Evolutionary conservation across 2,329 filamentous ascomycete species (phyloP), one percentile per base, ranked within the genome.

Genomic region (Beauveria caledonica): DNA sequence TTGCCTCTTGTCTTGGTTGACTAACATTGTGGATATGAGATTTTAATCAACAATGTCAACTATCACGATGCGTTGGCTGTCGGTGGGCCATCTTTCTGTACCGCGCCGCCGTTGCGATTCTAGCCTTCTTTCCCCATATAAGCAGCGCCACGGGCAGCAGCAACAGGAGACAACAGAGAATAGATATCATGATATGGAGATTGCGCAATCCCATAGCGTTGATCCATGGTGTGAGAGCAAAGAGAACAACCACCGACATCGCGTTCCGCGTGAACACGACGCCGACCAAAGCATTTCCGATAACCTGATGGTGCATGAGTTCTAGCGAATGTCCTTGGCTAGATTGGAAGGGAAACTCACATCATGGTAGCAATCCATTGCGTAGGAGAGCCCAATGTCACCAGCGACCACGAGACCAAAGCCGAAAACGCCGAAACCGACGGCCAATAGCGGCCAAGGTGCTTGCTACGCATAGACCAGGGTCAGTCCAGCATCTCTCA

Each of bases 391-490:
- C 13, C 69, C 68, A 29, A 74, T 71, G 49, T 69, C 67, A 21
- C 71, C 71, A 46, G 71, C 53, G 11, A 56, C 67, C 2, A 72
- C 71, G 0, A 76, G 64, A 0, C 73, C 73, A 48, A 74, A 74
- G 0, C 69, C 72, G 25, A 74, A 76, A 0, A 75, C 53, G 2
- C 67, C 72, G 5, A 69, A 71, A 1, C 69, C 73, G 0, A 75
- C 62, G 8, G 69, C 73, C 1, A 74, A 68, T 13, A 69, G 66
- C 6, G 74, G 72, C 74, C 74, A 76, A 27, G 74, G 72, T 64
- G 71, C 69, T 2, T 70, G 69, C 73, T 69, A 23, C 10, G 23
- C 51, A 15, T 45, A 25, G 2, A 40, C 25, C 17, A 53, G 42
- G 10, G n/a, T 23, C 8, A 56, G 40, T 11, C 9, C 40, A 46